These are phyloP conservation scores for Cladorrhinum samala DNA, from an alignment of 495 filamentous ascomycete species.

Conservation along the genomic window DNA sequence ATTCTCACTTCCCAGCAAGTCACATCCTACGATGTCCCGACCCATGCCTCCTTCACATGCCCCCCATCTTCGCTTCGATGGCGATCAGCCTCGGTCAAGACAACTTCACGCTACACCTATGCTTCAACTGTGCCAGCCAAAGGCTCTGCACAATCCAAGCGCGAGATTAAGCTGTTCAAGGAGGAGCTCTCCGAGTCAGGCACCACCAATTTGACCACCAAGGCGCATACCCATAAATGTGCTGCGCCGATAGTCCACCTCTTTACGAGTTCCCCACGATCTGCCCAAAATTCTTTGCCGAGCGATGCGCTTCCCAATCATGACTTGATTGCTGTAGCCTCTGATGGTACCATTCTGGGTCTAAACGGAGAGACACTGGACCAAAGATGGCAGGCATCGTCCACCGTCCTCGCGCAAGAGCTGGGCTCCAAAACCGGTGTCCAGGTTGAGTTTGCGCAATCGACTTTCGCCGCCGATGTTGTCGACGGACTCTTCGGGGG, in stretches of 20 bases:
- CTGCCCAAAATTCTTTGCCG: conserved; percentile 5
- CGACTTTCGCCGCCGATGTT: conserved; percentile 33
- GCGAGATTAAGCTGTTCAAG: conserved; percentile 47
- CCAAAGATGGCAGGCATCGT: conserved; percentile 33
- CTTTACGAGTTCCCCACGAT: conserved; percentile 20
- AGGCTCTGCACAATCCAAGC: conserved; percentile 23
- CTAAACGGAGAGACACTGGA: conserved; percentile 37
- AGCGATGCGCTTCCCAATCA: conserved; percentile 11
- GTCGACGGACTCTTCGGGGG: conserved; percentile 40
- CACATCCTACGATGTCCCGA: conserved; percentile 79
- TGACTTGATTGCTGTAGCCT: conserved; percentile 34
- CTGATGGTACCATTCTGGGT: conserved; percentile 34
- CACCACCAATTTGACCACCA: conserved; percentile 38
- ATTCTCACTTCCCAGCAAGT: conserved; percentile 72
- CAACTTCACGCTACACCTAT: conserved; percentile 69
- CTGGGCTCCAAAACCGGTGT: conserved; percentile 24
- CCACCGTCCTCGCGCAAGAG: conserved; percentile 32
- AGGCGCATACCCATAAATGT: conserved; percentile 13
- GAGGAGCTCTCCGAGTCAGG: conserved; percentile 59
- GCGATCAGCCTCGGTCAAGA: conserved; percentile 44
- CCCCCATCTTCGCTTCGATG: conserved; percentile 68
- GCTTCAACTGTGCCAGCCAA: conserved; percentile 33
- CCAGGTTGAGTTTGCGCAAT: conserved; percentile 35
- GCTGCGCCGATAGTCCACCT: conserved; percentile 25
- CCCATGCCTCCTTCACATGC: conserved; percentile 71